Base-by-base conservation (phyloP, 495 filamentous ascomycete genomes). In the Tuber calosporum region DNA sequence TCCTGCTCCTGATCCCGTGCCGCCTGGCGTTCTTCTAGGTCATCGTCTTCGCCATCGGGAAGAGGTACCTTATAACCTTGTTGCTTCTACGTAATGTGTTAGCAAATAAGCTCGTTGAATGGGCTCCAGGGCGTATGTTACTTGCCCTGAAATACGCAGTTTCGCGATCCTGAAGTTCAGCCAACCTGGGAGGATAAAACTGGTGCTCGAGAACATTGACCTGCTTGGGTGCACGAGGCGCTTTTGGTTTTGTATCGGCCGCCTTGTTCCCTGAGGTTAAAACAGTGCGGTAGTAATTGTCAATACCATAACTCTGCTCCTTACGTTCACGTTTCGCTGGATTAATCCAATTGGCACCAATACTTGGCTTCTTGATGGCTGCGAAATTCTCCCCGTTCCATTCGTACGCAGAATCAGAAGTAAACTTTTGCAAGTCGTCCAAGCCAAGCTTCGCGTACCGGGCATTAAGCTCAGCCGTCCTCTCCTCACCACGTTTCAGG, bases 341-440 rank as follows among this genome's bases (percentile, higher is more conserved):
- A 80, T 99, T 97, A 85, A 99, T 99, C 96, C 96, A 99, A 81
- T 86, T 96, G 41, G 97, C 87, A 48, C 93, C 93, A 74, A 99
- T 92, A 66, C 97, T 94, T 80, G 97, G 97, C 85, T 96, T 97
- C 70, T 89, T 88, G 66, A 87, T 86, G n/a, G 86, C 87, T 9
- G 93, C 92, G 79, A 98, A 99, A 79, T 93, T 92, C 82, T 97
- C 89, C 39, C 96, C 96, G 76, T 99, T 98, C 96, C 96, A 99
- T 81, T 98, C 94, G 74, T 99, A 99, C 0, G 94, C 91, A 66
- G 92, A 96, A 77, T 99, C 96, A 0, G 93, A 96, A 4, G 90
- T 94, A 83, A 99, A 98, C 82, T 97, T 99, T 79, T 98, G 96
- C 26, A 99, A 84, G 75, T 99, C 96, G 82, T 99, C 96, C 69